Evolutionary conservation across 1,284 basidiomycete species (phyloP).

Genomic region (Ceratobasidium sp.): DNA sequence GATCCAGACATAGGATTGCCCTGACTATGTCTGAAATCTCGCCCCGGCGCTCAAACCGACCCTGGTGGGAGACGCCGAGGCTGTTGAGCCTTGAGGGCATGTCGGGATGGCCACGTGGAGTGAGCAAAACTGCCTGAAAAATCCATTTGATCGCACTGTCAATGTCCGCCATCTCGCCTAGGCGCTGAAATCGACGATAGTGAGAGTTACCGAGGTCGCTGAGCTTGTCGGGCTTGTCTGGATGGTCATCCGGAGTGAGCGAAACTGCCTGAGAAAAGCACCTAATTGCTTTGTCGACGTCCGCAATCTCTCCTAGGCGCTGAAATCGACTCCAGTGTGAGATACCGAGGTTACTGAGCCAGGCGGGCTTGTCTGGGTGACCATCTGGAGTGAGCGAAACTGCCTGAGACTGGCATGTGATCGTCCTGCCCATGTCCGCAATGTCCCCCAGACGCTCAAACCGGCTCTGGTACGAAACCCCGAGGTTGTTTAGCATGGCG

Average conservation of each 20-base stretch:
- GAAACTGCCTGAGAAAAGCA: not conserved
- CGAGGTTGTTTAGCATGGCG: not conserved
- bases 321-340: not conserved
- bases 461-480: not conserved
- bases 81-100: too few species aligned
- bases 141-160: too few species aligned
- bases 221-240: too few species aligned
- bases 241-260: not conserved
- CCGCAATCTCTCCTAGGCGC: not conserved
- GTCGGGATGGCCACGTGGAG: too few species aligned
- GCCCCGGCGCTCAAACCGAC: too few species aligned
- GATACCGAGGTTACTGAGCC: slow-evolving; percentile 6
- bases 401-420: not conserved
- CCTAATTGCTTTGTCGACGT: slow-evolving; percentile 14
- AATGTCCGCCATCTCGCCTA: too few species aligned
- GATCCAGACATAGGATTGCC: too few species aligned
- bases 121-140: too few species aligned
- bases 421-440: not conserved
- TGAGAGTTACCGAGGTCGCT: too few species aligned
- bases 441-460: not conserved
- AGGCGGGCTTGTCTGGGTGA: not conserved
- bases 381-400: not conserved
- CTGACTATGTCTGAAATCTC: too few species aligned
- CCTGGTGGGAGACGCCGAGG: too few species aligned
- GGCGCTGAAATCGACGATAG: too few species aligned